phyloP scores from a whole-genome alignment of 192 early-diverging fungal species.

The Rhizophagus sp. region DNA sequence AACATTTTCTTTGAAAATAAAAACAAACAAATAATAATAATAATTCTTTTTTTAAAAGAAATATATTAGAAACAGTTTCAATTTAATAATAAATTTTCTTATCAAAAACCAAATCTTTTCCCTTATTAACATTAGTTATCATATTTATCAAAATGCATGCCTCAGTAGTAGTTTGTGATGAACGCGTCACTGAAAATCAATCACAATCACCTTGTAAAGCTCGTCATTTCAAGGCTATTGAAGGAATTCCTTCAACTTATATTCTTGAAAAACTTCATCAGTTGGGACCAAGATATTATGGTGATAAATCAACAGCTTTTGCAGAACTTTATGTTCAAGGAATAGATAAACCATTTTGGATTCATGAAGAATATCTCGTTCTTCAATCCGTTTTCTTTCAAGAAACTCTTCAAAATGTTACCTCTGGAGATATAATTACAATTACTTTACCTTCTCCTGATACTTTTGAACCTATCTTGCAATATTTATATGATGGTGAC shows the following conservation, averaged over 20 bases:
- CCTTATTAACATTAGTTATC: too few relatives aligned
- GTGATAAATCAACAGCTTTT: constrained; percentile 28
- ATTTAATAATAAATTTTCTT: too few relatives aligned
- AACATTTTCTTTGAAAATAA: not conserved
- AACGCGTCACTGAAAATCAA: not conserved
- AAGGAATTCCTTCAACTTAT: constrained; percentile 14
- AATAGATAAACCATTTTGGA: constrained; percentile 19
- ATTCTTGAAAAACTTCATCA: constrained; percentile 26
- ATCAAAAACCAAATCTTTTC: too few relatives aligned
- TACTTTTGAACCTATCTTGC: constrained; percentile 21
- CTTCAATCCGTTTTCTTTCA: constrained; percentile 28
- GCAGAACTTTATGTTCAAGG: constrained; percentile 20
- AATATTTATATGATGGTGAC: constrained; percentile 26
- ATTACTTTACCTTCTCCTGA: constrained; percentile 27
- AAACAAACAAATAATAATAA: too few relatives aligned
- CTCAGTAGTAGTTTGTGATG: not conserved
- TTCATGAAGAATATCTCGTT: constrained; percentile 28
- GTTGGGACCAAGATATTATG: constrained; percentile 6
- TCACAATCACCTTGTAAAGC: not conserved
- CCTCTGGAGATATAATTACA: constrained; percentile 14
- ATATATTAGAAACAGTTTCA: not conserved
- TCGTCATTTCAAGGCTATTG: not conserved
- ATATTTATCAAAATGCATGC: not conserved
- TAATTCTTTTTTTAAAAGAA: too few relatives aligned
- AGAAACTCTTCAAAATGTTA: constrained; percentile 17